A percentile compares a stretch with the other conserved stretches of the same genome.
Conservation (phyloP, 2,329 filamentous ascomycete species). For the Hirsutella thompsonii region DNA sequence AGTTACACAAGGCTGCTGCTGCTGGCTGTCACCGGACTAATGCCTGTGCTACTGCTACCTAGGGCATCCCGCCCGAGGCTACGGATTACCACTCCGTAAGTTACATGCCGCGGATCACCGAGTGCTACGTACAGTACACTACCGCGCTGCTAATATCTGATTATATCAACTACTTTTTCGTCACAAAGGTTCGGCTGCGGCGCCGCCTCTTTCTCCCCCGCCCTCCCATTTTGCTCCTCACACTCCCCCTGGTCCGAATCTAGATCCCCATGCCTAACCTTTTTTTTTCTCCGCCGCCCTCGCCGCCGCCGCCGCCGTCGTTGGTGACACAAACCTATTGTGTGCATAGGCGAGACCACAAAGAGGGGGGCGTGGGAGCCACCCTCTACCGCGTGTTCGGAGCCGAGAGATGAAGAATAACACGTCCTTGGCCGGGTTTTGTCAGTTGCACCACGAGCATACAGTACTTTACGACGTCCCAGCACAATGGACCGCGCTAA, state of each 20-base stretch:
- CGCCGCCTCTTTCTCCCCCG: not conserved
- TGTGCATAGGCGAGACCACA: not conserved
- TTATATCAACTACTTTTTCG: too few species aligned
- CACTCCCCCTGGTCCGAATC: not conserved
- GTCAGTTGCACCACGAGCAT: too few species aligned
- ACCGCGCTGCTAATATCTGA: too few species aligned
- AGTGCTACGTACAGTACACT: too few species aligned
- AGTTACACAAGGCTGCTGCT: too few species aligned
- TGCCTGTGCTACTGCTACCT: too few species aligned
- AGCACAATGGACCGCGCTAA: not conserved
- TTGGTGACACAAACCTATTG: not conserved
- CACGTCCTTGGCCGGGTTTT: too few species aligned
- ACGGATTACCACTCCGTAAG: too few species aligned
- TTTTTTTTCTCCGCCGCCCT: not conserved
- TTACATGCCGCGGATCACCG: too few species aligned
- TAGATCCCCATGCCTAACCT: not conserved
- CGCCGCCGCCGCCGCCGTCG: not conserved
- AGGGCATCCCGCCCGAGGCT: too few species aligned
- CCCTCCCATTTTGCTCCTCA: not conserved
- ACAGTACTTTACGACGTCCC: not conserved
- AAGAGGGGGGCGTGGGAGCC: conserved; percentile 3
- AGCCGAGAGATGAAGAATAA: not conserved
- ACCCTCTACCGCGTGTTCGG: conserved; percentile 1
- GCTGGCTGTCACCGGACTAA: too few species aligned
- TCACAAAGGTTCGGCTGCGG: too few species aligned